Base-by-base conservation (phyloP, 495 filamentous ascomycete genomes). In the Podospora didyma region DNA sequence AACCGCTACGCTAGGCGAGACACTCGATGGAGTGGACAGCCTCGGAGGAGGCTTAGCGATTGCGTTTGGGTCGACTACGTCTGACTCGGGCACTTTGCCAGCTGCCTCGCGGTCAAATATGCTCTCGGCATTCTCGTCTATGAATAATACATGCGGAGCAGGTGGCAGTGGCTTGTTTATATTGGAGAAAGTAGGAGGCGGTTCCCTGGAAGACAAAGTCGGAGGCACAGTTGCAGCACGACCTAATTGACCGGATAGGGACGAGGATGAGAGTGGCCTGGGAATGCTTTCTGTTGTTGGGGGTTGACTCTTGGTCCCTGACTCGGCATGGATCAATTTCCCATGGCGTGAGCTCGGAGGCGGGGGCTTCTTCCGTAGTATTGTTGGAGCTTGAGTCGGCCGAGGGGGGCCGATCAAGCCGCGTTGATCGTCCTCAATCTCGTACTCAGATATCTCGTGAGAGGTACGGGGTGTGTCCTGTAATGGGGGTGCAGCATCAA, bases 281-380 rank as follows among this genome's bases (percentile, higher is more conserved):
- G 45, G 16, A 1, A 31, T 19, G 10, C 17, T 46, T 7, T 58
- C 57, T 16, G 47, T 28, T 14, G 5, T 17, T 10, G 46, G 20
- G 3, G 44, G 11, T 22, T 41, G 31, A 42, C 51, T 49, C 50
- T 57, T 48, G 45, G 19, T 50, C 51, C 50, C 64, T 22, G 67
- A 59, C 54, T 67, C 72, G 22, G 69, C 58, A 58, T 73, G 82
- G 44, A 89, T 87, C n/a, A 82, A 70, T 65, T 85, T 87, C 6
- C 87, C 87, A 70, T 88, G 86, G 53, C 86, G 80, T 41, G 78
- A 85, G 61, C 73, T 85, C 2, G 86, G 85, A 22, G 82, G 79
- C 16, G 83, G 82, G 26, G 72, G 74, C 52, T 73, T 73, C 62
- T 72, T 73, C 50, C 67, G 62, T 16, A 55, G 28, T 2, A 68